Evolutionary conservation across 768 basidiomycete species (phyloP).

Genomic region (Termitomyces sp.): DNA sequence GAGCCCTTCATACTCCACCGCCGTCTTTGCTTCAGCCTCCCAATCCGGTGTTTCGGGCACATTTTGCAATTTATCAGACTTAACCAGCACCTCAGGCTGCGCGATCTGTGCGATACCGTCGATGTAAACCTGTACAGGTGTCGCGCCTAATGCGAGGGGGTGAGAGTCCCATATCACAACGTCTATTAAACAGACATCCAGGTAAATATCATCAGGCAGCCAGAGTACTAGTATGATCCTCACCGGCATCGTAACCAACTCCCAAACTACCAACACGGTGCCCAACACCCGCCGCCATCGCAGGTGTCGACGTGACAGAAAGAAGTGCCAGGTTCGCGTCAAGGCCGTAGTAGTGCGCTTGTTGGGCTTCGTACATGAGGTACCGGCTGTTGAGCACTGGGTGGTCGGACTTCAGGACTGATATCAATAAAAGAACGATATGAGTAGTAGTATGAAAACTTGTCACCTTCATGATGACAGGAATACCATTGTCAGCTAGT

Average conservation of each 20-base stretch:
- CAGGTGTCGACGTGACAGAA: constrained; percentile 62
- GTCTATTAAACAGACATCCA: constrained; percentile 22
- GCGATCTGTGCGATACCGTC: constrained; percentile 71
- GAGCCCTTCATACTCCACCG: constrained; percentile 59
- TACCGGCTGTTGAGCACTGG: constrained; percentile 57
- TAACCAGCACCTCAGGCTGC: constrained; percentile 28
- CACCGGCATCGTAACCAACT: constrained; percentile 30
- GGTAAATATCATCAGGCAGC: neutral
- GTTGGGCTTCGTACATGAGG: constrained; percentile 66
- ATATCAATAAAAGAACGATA: neutral
- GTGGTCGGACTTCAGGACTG: constrained; percentile 40
- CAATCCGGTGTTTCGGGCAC: constrained; percentile 53
- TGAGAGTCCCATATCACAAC: constrained; percentile 68
- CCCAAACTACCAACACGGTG: constrained; percentile 64
- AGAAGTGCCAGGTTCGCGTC: constrained; percentile 50
- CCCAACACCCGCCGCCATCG: constrained; percentile 55
- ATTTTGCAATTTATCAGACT: constrained; percentile 43
- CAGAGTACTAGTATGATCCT: neutral
- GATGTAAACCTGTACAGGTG: constrained; percentile 76
- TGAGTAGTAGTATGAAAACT: neutral
- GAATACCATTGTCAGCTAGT: constrained; percentile 57
- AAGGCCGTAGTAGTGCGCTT: constrained; percentile 63
- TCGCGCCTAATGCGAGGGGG: constrained; percentile 73
- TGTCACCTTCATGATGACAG: constrained; percentile 69
- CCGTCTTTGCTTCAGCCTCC: constrained; percentile 50